Percentiles rank a stretch among this genome's conserved stretches.
These are phyloP conservation scores for Ramularia collo-cygni DNA, from an alignment of 2,329 filamentous ascomycete genomes.

Conservation along the genomic window DNA sequence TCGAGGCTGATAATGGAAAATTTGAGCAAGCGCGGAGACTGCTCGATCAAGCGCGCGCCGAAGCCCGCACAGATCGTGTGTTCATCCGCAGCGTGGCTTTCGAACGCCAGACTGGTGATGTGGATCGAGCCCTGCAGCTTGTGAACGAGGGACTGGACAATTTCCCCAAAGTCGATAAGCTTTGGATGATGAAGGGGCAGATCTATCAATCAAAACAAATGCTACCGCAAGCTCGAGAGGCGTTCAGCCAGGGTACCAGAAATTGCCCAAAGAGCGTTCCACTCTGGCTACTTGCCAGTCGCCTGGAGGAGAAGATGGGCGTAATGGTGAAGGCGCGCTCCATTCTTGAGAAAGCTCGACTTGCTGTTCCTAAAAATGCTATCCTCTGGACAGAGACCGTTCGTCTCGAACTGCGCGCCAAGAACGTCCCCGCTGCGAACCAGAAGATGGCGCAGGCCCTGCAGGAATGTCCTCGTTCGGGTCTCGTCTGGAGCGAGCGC, in stretches of 20 bases:
- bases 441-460: slow-evolving; percentile 88
- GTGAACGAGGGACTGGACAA: slow-evolving; percentile 78
- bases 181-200: slow-evolving; percentile 99
- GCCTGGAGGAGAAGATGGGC: slow-evolving; percentile 79
- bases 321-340: slow-evolving; percentile 86
- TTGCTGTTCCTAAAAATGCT: slow-evolving; percentile 77
- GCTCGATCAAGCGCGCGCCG: slow-evolving; percentile 71
- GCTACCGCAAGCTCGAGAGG: slow-evolving; percentile 77
- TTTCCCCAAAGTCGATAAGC: slow-evolving; percentile 77
- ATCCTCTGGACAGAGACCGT: slow-evolving; percentile 92
- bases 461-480: slow-evolving; percentile 82
- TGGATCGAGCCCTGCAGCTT: slow-evolving; percentile 75
- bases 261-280: slow-evolving; percentile 77
- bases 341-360: slow-evolving; percentile 81
- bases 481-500: slow-evolving; percentile 84
- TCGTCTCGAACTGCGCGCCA: slow-evolving; percentile 79
- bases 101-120: slow-evolving; percentile 75
- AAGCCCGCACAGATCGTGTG: slow-evolving; percentile 90
- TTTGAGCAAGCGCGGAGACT: slow-evolving; percentile 75
- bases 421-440: slow-evolving; percentile 76
- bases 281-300: slow-evolving; percentile 81
- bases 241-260: slow-evolving; percentile 80
- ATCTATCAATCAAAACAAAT: slow-evolving; percentile 84
- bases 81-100: slow-evolving; percentile 96
- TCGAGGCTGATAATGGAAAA: slow-evolving; percentile 85